These are phyloP conservation scores for Yamadazyma kitorensis DNA, from an alignment of 805 yeast species.

Conservation along the genomic window DNA sequence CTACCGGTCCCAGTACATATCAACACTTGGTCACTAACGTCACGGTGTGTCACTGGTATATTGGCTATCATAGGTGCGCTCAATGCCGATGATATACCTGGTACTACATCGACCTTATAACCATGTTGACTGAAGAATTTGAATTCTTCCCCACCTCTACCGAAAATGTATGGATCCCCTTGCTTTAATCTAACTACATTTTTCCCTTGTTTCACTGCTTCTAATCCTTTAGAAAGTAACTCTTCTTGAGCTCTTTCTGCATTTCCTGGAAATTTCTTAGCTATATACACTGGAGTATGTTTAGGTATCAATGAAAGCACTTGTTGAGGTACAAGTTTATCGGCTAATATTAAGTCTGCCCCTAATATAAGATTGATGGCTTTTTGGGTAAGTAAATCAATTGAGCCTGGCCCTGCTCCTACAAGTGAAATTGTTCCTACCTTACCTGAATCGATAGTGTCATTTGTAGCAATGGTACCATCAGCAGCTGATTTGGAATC, in stretches of 20 bases:
- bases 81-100: slow-evolving; percentile 88
- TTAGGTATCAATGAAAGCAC: slow-evolving; percentile 81
- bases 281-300: slow-evolving; percentile 72
- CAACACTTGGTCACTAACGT: slow-evolving; percentile 86
- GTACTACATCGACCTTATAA: slow-evolving; percentile 67
- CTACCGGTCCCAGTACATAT: slow-evolving; percentile 95
- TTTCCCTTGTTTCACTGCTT: slow-evolving; percentile 60
- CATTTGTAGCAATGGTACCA: background rate
- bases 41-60: slow-evolving; percentile 90
- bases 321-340: slow-evolving; percentile 87
- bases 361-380: slow-evolving; percentile 76
- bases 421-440: slow-evolving; percentile 72
- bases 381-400: slow-evolving; percentile 76
- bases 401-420: slow-evolving; percentile 93
- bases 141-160: slow-evolving; percentile 94
- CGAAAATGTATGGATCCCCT: slow-evolving; percentile 96
- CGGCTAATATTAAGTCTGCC: slow-evolving; percentile 86
- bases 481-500: background rate
- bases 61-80: slow-evolving; percentile 81
- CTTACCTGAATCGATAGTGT: background rate
- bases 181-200: slow-evolving; percentile 88
- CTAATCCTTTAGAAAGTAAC: slow-evolving; percentile 68
- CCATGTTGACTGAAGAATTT: slow-evolving; percentile 67
- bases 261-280: slow-evolving; percentile 93
- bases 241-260: slow-evolving; percentile 93